phyloP scores from a whole-genome alignment of 75 land plant species.

The Larix kaempferi region DNA sequence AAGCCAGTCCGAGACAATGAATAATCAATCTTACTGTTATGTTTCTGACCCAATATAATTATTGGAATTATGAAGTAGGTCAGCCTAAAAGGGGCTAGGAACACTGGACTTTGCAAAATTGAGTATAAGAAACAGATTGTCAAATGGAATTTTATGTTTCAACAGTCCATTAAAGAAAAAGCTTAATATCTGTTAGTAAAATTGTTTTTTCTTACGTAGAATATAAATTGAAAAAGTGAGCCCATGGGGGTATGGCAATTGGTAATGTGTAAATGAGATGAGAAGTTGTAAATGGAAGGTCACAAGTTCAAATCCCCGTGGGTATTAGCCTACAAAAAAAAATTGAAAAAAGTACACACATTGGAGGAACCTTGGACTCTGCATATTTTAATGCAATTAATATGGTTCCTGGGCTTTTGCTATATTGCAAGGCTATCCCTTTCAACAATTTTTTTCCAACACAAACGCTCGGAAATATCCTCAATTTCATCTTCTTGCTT shows the following conservation, averaged over 20 bases:
- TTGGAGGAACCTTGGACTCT: conserved; percentile 31
- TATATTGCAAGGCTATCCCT: conserved; percentile 62
- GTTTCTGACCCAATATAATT: too few species aligned
- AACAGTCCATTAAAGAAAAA: background rate
- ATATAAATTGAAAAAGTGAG: too few species aligned
- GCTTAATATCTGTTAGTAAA: background rate
- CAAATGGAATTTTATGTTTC: background rate
- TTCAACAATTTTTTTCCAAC: conserved; percentile 78
- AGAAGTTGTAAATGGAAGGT: too few species aligned
- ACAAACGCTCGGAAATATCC: conserved; percentile 49
- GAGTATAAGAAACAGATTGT: background rate
- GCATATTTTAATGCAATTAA: conserved; percentile 37
- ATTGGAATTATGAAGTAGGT: too few species aligned
- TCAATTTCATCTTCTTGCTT: too few species aligned
- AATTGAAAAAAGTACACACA: too few species aligned
- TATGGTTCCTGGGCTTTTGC: conserved; percentile 82
- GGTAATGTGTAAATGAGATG: too few species aligned
- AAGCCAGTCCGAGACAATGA: background rate
- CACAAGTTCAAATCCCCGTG: too few species aligned
- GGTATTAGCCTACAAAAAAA: too few species aligned
- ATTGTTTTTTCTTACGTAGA: background rate
- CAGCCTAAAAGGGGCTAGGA: too few species aligned
- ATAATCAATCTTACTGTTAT: background rate
- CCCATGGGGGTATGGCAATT: too few species aligned
- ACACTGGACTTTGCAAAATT: background rate